Percentiles rank a stretch among this genome's conserved stretches.
phyloP scores from a whole-genome alignment of 345 rosid species.

The Salix dunnii region DNA sequence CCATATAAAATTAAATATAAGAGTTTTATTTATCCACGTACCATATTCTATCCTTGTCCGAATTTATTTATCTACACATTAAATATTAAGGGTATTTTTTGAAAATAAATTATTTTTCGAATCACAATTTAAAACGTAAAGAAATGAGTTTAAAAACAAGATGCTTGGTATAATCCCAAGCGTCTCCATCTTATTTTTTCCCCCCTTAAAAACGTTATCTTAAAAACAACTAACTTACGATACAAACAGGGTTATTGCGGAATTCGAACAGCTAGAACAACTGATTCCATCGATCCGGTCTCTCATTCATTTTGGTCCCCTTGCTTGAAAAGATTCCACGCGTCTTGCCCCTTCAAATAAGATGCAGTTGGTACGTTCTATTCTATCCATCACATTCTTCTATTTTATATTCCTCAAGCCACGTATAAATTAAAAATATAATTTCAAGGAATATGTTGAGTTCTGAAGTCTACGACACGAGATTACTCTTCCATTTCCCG shows the following conservation, averaged over 20 bases:
- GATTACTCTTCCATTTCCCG: background rate
- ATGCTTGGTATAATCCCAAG: too few relatives aligned
- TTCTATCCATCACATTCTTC: background rate
- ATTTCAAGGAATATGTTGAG: background rate
- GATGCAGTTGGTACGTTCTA: background rate
- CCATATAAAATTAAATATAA: background rate
- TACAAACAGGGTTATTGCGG: background rate
- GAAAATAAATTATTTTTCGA: too few relatives aligned
- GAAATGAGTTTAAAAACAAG: too few relatives aligned
- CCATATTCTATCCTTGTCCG: too few relatives aligned
- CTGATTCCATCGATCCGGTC: background rate
- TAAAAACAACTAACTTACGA: too few relatives aligned
- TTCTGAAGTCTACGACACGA: background rate
- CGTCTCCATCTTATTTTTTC: too few relatives aligned
- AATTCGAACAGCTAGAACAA: slow-evolving; percentile 26
- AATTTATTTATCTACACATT: too few relatives aligned
- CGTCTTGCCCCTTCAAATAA: slow-evolving; percentile 2
- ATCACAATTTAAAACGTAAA: too few relatives aligned
- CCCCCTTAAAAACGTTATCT: too few relatives aligned
- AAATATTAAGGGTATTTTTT: too few relatives aligned
- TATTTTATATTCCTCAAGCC: background rate
- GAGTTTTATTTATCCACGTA: too few relatives aligned
- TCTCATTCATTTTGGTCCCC: slow-evolving; percentile 16
- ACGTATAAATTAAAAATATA: too few relatives aligned
- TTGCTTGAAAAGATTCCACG: slow-evolving; percentile 21